phyloP scores from a whole-genome alignment of 1,284 basidiomycete genomes.

The Fomitopsis schrenkii region DNA sequence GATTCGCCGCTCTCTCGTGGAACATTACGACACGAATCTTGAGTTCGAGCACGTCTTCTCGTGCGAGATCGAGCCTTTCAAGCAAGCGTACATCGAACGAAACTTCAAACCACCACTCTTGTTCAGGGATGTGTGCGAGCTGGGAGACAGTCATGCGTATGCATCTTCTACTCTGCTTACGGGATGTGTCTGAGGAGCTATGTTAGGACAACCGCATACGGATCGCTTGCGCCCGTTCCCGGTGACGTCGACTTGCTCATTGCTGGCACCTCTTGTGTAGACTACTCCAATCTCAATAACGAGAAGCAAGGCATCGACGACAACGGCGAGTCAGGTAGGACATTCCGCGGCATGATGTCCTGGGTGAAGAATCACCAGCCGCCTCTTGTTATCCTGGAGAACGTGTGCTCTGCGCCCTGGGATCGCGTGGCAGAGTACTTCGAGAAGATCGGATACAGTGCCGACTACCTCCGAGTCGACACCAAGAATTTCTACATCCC shows the following conservation, averaged over 20 bases:
- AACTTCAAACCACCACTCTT: conserved; percentile 91
- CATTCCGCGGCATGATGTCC: conserved; percentile 88
- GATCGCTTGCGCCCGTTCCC: conserved; percentile 80
- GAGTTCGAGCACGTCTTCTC: conserved; percentile 93
- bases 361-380: conserved; percentile 90
- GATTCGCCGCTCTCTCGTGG: conserved; percentile 71
- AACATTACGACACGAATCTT: conserved; percentile 64
- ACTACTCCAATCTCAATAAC: conserved; percentile 94
- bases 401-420: conserved; percentile 94
- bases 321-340: conserved; percentile 87
- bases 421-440: conserved; percentile 73
- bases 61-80: conserved; percentile 97
- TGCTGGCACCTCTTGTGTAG: conserved; percentile 94
- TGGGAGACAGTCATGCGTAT: conserved; percentile 75
- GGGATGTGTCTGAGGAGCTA: conserved; percentile 3
- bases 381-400: conserved; percentile 89
- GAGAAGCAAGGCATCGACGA: conserved; percentile 87
- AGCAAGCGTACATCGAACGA: conserved; percentile 96
- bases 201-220: conserved; percentile 84
- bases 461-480: conserved; percentile 72
- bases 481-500: conserved; percentile 95
- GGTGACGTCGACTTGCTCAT: conserved; percentile 89
- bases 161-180: conserved; percentile 21
- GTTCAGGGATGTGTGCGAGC: conserved; percentile 92
- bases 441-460: conserved; percentile 74